Percentiles rank a stretch among this genome's conserved stretches.
Conservation (phyloP, 129 eudicot species). For the Arctium minus region DNA sequence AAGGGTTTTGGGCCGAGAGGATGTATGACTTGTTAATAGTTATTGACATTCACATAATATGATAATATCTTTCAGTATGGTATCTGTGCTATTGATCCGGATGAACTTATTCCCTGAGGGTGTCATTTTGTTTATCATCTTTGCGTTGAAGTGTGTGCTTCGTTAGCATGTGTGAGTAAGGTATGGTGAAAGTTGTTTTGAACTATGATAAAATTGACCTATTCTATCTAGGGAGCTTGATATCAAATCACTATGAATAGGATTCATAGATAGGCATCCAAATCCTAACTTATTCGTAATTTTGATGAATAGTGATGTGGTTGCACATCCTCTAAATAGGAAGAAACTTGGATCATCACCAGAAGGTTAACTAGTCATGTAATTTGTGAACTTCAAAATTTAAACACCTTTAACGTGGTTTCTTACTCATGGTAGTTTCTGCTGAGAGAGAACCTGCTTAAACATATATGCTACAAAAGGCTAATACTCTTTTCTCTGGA, state of each 20-base stretch:
- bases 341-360: neutral
- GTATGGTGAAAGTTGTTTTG: neutral
- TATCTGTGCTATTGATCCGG: too few species aligned
- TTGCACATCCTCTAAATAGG: too few species aligned
- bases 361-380: neutral
- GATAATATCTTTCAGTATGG: neutral
- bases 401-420: neutral
- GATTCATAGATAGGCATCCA: neutral
- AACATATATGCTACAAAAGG: neutral
- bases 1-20: too few species aligned
- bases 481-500: neutral
- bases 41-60: too few species aligned
- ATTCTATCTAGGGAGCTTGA: too few species aligned
- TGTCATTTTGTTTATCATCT: neutral
- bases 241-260: neutral
- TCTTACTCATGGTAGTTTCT: neutral
- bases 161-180: neutral
- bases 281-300: too few species aligned
- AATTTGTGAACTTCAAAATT: neutral
- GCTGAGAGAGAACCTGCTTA: neutral
- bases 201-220: neutral
- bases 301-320: too few species aligned
- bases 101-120: neutral
- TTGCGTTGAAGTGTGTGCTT: neutral
- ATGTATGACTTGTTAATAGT: too few species aligned